Evolutionary conservation across 2,329 filamentous ascomycete genomes (phyloP), one percentile per base, ranked within the genome.

Genomic region (Dryadomyces quercivorus): DNA sequence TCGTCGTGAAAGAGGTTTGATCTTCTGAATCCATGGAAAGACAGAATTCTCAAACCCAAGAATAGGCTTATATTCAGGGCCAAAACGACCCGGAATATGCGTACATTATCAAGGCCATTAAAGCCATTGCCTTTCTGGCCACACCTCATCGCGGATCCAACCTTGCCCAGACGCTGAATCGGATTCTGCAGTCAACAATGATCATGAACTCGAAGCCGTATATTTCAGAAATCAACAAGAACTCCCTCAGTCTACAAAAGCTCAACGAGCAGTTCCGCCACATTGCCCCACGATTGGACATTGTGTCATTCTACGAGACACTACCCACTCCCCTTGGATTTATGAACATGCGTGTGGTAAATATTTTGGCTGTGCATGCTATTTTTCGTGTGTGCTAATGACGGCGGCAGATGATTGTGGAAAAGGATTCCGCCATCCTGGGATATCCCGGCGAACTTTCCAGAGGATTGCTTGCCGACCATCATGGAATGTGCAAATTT

Each of bases 301-400:
- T 69, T 1, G 58, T 55, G 38, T 66, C 64, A 1, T 66, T 67
- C 55, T 67, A 65, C 48, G 65, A 67, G 53, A 66, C 63, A 10
- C 43, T 56, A 9, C 54, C 55, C 13, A 64, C 56, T 16, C 61
- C 55, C 16, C 21, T 61, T 21, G 31, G 44, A 1, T 12, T 16
- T 6, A 50, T 50, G 9, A 52, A 55, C 22, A 47, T 18, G 18
- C n/a, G 26, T 31, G 26, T 31, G 26, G 26, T 31, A 31, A 31
- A 8, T 5, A 31, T 31, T 8, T 31, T 31, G 26, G 4, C 26
- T 45, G 43, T 18, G 43, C 21, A 26, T 18, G 42, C 18, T 45
- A 5, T 45, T 5, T n/a, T 21, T 8, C 3, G 5, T n/a, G n/a
- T 18, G 21, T 21, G 18, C 43, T 45, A 45, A 45, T 20, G n/a